Percentiles rank a stretch among this genome's conserved stretches.
phyloP scores from a whole-genome alignment of 805 yeast genomes.

The Kurtzmaniella cleridarum region DNA sequence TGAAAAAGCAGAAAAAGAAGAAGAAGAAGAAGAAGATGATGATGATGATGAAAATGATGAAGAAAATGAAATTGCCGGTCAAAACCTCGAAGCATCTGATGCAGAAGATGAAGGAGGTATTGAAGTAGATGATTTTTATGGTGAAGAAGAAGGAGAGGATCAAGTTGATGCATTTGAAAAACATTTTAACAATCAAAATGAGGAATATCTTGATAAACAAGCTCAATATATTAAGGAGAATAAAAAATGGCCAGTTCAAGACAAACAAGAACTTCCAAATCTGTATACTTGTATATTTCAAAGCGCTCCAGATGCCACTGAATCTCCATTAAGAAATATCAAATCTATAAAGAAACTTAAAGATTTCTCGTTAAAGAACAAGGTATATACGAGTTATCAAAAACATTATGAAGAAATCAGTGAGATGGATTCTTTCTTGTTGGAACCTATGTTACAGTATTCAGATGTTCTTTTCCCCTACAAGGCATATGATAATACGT shows the following conservation, averaged over 20 bases:
- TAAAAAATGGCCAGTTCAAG: constrained; percentile 23
- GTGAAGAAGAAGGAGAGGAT: constrained; percentile 34
- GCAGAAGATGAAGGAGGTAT: constrained; percentile 19
- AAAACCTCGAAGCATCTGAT: constrained; percentile 18
- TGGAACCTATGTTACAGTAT: constrained; percentile 67
- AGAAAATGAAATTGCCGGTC: constrained; percentile 29
- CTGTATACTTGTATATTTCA: constrained; percentile 30
- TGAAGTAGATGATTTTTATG: constrained; percentile 20
- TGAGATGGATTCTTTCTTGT: constrained; percentile 44
- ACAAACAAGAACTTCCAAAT: constrained; percentile 12
- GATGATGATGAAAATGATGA: constrained; percentile 17
- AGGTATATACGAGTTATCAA: constrained; percentile 16
- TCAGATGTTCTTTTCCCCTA: constrained; percentile 64
- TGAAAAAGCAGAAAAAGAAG: constrained; percentile 9
- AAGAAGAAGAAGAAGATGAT: constrained; percentile 9
- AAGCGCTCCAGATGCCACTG: constrained; percentile 23
- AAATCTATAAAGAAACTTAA: constrained; percentile 6
- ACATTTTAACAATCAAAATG: constrained; percentile 60
- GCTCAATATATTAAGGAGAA: constrained; percentile 13
- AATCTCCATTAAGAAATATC: constrained; percentile 5
- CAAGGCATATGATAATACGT: constrained; percentile 42
- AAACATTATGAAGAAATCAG: constrained; percentile 11
- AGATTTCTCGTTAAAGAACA: constrained; percentile 25
- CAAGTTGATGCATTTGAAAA: constrained; percentile 65
- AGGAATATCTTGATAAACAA: constrained; percentile 25